Percentiles rank a stretch among this genome's conserved stretches.
These are phyloP conservation scores for Talaromyces adpressus DNA, from an alignment of 495 filamentous ascomycete genomes.

Conservation along the genomic window DNA sequence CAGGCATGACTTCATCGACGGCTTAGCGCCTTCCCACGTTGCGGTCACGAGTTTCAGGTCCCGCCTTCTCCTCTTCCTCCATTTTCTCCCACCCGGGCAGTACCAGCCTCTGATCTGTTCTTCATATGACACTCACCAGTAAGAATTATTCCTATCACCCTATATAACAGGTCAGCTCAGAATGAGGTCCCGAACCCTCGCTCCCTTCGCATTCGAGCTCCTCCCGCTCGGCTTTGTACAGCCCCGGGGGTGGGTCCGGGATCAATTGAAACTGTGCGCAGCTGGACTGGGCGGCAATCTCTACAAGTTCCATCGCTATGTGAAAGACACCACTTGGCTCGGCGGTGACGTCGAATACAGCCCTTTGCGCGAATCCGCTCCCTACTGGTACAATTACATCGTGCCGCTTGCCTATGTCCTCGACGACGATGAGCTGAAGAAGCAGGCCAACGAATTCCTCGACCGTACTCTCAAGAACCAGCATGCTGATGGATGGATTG, in stretches of 20 bases:
- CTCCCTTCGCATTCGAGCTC: slow-evolving; percentile 36
- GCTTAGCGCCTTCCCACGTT: background rate
- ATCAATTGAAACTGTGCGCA: slow-evolving; percentile 45
- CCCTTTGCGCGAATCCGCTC: slow-evolving; percentile 48
- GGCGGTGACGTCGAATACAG: slow-evolving; percentile 53
- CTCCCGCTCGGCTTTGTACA: slow-evolving; percentile 52
- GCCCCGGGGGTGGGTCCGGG: slow-evolving; percentile 52
- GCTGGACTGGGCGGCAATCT: slow-evolving; percentile 54
- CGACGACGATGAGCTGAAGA: slow-evolving; percentile 45
- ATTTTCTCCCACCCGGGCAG: no score
- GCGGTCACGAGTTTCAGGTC: background rate
- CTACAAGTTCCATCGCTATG: slow-evolving; percentile 52
- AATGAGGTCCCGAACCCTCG: slow-evolving; percentile 4
- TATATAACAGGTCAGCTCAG: background rate
- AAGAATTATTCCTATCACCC: no score
- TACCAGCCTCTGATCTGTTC: background rate
- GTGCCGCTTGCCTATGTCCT: slow-evolving; percentile 55
- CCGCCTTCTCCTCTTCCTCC: background rate
- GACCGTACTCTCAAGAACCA: slow-evolving; percentile 46
- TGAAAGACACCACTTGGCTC: slow-evolving; percentile 48
- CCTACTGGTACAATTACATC: slow-evolving; percentile 62
- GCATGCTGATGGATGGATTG: slow-evolving; percentile 54
- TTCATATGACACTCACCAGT: no score
- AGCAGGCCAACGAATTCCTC: slow-evolving; percentile 41
- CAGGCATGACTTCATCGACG: background rate